A percentile compares a stretch with the other conserved stretches of the same genome.
Conservation (phyloP, 2,329 filamentous ascomycete genomes). For the Xylaria arbuscula region DNA sequence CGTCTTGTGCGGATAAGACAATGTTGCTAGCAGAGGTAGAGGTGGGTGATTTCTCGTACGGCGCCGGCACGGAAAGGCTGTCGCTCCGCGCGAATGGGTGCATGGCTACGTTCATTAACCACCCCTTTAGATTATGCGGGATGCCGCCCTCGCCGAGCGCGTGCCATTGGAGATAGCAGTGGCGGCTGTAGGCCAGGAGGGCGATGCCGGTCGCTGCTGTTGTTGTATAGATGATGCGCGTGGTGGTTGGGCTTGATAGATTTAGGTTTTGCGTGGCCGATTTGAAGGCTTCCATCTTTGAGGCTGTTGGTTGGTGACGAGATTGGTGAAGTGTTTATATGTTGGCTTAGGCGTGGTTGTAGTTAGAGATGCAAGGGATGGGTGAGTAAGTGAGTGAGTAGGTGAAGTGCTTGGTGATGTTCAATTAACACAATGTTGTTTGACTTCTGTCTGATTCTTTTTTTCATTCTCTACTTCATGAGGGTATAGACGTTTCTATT, state of each 20-base stretch:
- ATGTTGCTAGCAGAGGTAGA: constrained; percentile 9
- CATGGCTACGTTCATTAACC: constrained; percentile 52
- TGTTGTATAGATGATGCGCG: constrained; percentile 13
- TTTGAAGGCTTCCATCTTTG: constrained; percentile 17
- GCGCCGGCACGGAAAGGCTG: constrained; percentile 44
- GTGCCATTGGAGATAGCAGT: constrained; percentile 55
- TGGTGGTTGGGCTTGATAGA: background rate
- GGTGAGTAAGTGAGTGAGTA: background rate
- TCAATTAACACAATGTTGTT: too few relatives aligned
- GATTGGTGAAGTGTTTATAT: too few relatives aligned
- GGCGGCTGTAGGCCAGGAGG: constrained; percentile 40
- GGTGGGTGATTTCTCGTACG: constrained; percentile 40
- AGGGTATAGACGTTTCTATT: too few relatives aligned
- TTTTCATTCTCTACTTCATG: too few relatives aligned
- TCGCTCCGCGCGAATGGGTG: constrained; percentile 52
- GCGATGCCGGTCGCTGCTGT: constrained; percentile 25
- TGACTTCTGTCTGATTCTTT: too few relatives aligned
- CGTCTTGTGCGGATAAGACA: constrained; percentile 20
- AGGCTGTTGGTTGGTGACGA: too few relatives aligned
- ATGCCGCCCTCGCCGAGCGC: constrained; percentile 58
- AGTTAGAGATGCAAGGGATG: background rate
- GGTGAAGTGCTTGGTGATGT: background rate
- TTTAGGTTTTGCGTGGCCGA: background rate
- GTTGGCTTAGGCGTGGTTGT: background rate
- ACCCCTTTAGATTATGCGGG: constrained; percentile 57